Evolutionary conservation across 176 grass and related monocot genomes (phyloP).

Genomic region (Melocanna baccifera): DNA sequence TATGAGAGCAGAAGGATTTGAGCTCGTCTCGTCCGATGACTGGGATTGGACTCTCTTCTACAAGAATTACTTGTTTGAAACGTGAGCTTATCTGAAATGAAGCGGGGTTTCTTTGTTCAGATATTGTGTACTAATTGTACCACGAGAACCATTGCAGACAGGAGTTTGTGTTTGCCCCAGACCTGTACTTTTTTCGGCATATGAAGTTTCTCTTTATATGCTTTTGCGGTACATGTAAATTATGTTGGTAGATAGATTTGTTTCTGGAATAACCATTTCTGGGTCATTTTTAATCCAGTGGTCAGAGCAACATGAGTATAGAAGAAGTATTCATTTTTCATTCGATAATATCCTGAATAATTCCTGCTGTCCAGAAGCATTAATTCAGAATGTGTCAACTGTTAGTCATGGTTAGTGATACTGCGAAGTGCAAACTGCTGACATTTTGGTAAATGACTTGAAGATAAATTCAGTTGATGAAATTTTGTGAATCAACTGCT

Average conservation of each 20-base stretch:
- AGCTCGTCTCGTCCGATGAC: slow-evolving; percentile 64
- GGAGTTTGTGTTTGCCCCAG: slow-evolving; percentile 15
- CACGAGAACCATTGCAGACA: slow-evolving; percentile 15
- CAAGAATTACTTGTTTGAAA: slow-evolving; percentile 76
- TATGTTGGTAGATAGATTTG: slow-evolving; percentile 30
- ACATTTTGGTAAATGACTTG: neutral
- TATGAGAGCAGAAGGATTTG: slow-evolving; percentile 66
- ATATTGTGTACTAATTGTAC: slow-evolving; percentile 42
- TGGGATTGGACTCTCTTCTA: slow-evolving; percentile 84
- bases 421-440: neutral
- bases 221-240: slow-evolving; percentile 33
- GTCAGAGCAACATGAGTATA: neutral
- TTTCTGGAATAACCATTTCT: slow-evolving; percentile 26
- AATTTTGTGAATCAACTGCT: neutral
- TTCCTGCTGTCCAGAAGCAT: neutral
- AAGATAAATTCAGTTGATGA: neutral
- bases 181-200: slow-evolving; percentile 38
- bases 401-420: neutral
- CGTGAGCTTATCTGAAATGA: slow-evolving; percentile 40
- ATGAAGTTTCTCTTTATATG: slow-evolving; percentile 21
- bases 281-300: slow-evolving; percentile 21
- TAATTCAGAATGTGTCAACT: neutral
- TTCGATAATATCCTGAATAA: neutral
- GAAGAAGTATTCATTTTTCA: neutral
- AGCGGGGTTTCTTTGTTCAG: slow-evolving; percentile 20